These are phyloP conservation scores for Phytophthora sojae DNA, from an alignment of 352 stramenopile species.

Conservation along the genomic window DNA sequence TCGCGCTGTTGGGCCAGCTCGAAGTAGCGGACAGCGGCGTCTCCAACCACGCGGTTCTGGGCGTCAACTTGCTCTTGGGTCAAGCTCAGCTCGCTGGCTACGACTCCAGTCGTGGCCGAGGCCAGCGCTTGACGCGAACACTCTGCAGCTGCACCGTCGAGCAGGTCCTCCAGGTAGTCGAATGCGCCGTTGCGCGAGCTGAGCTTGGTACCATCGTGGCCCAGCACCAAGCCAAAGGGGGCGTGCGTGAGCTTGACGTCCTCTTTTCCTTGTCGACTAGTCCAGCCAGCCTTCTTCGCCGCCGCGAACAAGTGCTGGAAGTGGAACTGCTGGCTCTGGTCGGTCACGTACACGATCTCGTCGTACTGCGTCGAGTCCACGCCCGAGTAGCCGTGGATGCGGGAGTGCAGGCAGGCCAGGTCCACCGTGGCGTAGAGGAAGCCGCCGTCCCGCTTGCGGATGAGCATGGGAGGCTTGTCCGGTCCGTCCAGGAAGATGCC, in stretches of 20 bases:
- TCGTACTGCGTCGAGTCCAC: conserved; percentile 78
- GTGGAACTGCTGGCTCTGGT: conserved; percentile 82
- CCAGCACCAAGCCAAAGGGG: conserved; percentile 83
- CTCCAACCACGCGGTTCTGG: conserved; percentile 68
- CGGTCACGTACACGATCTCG: conserved; percentile 84
- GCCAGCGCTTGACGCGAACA: conserved; percentile 69
- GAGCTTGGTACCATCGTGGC: conserved; percentile 79
- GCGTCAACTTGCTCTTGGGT: conserved; percentile 32
- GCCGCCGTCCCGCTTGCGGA: conserved; percentile 82
- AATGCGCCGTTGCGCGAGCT: conserved; percentile 86
- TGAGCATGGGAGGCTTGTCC: conserved; percentile 82
- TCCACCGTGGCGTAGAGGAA: conserved; percentile 87
- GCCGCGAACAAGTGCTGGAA: conserved; percentile 84
- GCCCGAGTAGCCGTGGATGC: conserved; percentile 74
- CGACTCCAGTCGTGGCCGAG: conserved; percentile 36
- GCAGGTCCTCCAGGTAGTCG: conserved; percentile 78
- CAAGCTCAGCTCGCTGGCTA: conserved; percentile 32
- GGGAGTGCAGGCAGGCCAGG: conserved; percentile 72
- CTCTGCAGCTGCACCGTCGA: conserved; percentile 70
- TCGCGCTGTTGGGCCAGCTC: conserved; percentile 85
- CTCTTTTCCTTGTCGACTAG: conserved; percentile 26
- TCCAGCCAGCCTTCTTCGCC: conserved; percentile 62
- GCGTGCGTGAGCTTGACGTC: conserved; percentile 73
- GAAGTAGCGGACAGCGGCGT: conserved; percentile 86
- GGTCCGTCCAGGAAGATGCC: conserved; percentile 78